phyloP scores from a whole-genome alignment of 352 stramenopile species.

The Globisporangium nunn region DNA sequence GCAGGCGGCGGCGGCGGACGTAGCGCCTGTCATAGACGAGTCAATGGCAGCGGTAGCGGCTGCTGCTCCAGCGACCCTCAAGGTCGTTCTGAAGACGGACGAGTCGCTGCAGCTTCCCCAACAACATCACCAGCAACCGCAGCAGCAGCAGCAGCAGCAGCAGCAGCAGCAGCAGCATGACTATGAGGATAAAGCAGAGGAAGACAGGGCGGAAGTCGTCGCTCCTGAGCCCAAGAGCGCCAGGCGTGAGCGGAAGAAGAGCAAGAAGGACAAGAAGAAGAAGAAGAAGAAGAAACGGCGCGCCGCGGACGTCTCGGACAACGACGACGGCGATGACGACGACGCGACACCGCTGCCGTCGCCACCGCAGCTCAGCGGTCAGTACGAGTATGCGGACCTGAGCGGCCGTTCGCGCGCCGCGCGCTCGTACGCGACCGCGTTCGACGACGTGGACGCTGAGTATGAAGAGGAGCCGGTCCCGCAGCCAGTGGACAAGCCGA shows the following conservation, averaged over 20 bases:
- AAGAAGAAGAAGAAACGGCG: slow-evolving; percentile 36
- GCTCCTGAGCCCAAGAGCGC: background rate
- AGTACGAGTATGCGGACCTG: slow-evolving; percentile 36
- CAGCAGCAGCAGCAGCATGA: background rate
- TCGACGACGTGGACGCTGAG: slow-evolving; percentile 4
- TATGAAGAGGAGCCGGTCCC: slow-evolving; percentile 1
- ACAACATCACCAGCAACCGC: background rate
- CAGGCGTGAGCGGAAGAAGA: slow-evolving; percentile 20
- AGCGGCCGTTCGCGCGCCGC: background rate
- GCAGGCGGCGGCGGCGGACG: slow-evolving; percentile 7
- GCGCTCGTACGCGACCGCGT: slow-evolving; percentile 8
- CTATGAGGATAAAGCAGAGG: background rate
- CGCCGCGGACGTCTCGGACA: slow-evolving; percentile 28
- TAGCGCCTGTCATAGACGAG: background rate
- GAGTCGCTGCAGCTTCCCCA: background rate
- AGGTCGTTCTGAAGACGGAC: slow-evolving; percentile 10
- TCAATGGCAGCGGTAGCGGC: background rate
- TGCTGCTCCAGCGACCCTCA: background rate
- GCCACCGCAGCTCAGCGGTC: slow-evolving; percentile 31
- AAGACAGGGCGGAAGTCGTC: background rate
- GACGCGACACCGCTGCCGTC: slow-evolving; percentile 33
- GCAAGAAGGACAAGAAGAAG: slow-evolving; percentile 56
- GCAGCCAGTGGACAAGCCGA: too few relatives aligned
- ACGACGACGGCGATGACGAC: slow-evolving; percentile 56
- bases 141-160: background rate